Evolutionary conservation across 2,329 filamentous ascomycete genomes (phyloP).

Genomic region (Stachybotrys echinatus): DNA sequence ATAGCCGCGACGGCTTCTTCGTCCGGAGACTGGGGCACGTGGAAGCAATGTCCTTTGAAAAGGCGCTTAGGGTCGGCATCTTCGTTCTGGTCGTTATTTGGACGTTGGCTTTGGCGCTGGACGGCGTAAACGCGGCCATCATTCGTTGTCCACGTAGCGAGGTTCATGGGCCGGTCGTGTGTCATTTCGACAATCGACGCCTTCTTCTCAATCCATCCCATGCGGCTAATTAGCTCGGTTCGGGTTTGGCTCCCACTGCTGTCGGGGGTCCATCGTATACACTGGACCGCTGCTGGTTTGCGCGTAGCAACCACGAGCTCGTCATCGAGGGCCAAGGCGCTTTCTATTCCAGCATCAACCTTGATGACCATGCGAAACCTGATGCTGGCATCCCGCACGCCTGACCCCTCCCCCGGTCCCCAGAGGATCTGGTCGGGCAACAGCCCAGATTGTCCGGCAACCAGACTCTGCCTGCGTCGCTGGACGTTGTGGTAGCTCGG

Average conservation of each 20-base stretch:
- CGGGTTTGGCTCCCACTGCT: slow-evolving; percentile 76
- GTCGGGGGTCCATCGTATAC: slow-evolving; percentile 90
- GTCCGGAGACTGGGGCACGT: slow-evolving; percentile 57
- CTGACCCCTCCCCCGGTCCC: slow-evolving; percentile 75
- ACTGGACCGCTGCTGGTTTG: slow-evolving; percentile 92
- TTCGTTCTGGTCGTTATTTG: slow-evolving; percentile 33
- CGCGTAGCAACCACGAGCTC: slow-evolving; percentile 87
- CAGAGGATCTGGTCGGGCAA: slow-evolving; percentile 60
- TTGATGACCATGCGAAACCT: slow-evolving; percentile 97
- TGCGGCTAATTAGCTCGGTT: slow-evolving; percentile 83
- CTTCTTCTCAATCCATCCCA: slow-evolving; percentile 80
- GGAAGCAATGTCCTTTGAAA: slow-evolving; percentile 90
- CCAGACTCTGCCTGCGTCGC: slow-evolving; percentile 55
- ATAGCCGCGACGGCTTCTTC: slow-evolving; percentile 67
- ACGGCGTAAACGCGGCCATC: slow-evolving; percentile 89
- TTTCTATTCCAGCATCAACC: slow-evolving; percentile 90
- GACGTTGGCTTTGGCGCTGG: slow-evolving; percentile 54
- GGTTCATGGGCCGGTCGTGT: slow-evolving; percentile 92
- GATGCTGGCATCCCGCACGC: slow-evolving; percentile 80
- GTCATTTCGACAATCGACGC: slow-evolving; percentile 77
- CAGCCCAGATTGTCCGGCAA: slow-evolving; percentile 48
- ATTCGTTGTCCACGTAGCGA: slow-evolving; percentile 85
- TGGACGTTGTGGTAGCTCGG: slow-evolving; percentile 61
- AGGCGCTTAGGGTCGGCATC: slow-evolving; percentile 57
- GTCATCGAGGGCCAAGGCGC: slow-evolving; percentile 82